These are phyloP conservation scores for Scutellaria galericulata DNA, from an alignment of 257 asterid genomes.

Conservation along the genomic window DNA sequence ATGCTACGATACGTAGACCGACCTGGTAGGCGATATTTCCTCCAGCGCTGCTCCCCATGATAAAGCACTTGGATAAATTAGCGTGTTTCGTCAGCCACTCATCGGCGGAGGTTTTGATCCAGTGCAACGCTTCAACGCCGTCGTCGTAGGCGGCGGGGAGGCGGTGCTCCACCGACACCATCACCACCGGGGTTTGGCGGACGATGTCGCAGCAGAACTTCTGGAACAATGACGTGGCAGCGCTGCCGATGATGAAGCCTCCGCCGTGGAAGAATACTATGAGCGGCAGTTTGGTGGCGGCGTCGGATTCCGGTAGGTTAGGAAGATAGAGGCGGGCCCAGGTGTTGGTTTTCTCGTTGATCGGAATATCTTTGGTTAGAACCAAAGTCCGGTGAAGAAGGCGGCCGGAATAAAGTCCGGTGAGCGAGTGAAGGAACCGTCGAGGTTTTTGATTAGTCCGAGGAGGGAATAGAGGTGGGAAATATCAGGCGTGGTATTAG, in stretches of 20 bases:
- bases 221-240: conserved; percentile 27
- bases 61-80: conserved; percentile 49
- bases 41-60: conserved; percentile 67
- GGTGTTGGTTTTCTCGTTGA: conserved; percentile 8
- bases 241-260: conserved; percentile 46
- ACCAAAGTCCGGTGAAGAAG: background rate
- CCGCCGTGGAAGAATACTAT: conserved; percentile 59
- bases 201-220: conserved; percentile 30
- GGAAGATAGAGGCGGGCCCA: conserved; percentile 30
- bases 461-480: background rate
- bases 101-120: conserved; percentile 40
- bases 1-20: conserved; percentile 36
- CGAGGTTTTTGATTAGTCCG: conserved; percentile 9
- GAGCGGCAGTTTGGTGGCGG: conserved; percentile 38
- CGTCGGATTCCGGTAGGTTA: background rate
- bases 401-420: background rate
- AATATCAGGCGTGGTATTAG: no score
- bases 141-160: conserved; percentile 76
- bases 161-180: conserved; percentile 57
- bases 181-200: conserved; percentile 39
- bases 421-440: conserved; percentile 11
- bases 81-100: conserved; percentile 55
- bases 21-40: conserved; percentile 52
- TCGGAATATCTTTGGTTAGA: conserved; percentile 4
- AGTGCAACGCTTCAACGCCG: conserved; percentile 43